Base-by-base conservation (phyloP, 345 rosid genomes). In the Populus davidiana region DNA sequence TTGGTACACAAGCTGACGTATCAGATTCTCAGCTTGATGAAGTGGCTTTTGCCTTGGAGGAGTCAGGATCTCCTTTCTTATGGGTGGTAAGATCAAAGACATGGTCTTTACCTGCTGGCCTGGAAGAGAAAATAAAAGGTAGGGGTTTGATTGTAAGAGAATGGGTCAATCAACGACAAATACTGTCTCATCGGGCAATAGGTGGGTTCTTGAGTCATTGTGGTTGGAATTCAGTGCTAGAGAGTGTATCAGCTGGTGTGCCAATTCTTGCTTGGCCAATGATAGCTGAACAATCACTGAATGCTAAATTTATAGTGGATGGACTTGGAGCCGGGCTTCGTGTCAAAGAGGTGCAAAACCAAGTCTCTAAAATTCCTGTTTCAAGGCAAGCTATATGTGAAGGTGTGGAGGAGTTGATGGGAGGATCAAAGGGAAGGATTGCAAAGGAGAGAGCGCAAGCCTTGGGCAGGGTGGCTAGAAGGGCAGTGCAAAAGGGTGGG, bases 201-300 rank as follows among this genome's bases (percentile, higher is more conserved):
- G 80, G 82, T 12, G 82, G 81, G 29, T 81, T 84, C 71, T 21
- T 78, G 73, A 71, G 83, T 33, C 86, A 80, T 12, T 79, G 83
- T 27, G 79, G 81, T 31, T 70, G 81, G 79, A 83, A 78, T 72
- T 84, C 80, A 1, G 68, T 78, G 25, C 38, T 78, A 6, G 78
- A 72, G 27, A 81, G 80, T 27, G 38, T 77, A 31, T 33, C 80
- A 2, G 75, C 59, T 5, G 75, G 80, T 1, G 80, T 81, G 69
- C 80, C 83, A 8, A 67, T 81, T 41, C 21, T 76, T 36, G 77
- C 64, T 13, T 81, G 83, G 80, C 80, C 83, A 2, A 81, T 81
- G 80, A 76, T 81, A 0, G 80, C 77, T 7, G 83, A 81, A 54
- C 83, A 81, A 69, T 9, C 67, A 17, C 38, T 81, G 43, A 81